phyloP scores from a whole-genome alignment of 148 eudicot species.

The Bassia scoparia region DNA sequence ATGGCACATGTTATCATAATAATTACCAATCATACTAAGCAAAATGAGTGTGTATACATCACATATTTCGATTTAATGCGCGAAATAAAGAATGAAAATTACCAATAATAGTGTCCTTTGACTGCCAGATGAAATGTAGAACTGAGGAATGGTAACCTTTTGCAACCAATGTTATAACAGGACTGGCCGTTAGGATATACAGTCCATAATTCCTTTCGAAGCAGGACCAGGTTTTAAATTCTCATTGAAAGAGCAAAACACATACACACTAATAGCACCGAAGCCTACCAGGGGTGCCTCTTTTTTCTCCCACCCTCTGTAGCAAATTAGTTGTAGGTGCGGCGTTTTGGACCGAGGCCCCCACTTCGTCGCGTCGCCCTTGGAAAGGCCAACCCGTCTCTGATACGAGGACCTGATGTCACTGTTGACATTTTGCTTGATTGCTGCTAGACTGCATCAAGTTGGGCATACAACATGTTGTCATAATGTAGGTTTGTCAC shows the following conservation, averaged over 20 bases:
- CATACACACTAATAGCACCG: constrained; percentile 55
- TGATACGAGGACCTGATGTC: constrained; percentile 53
- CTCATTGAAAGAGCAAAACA: constrained; percentile 86
- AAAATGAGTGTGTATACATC: neutral
- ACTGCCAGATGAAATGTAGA: constrained; percentile 21
- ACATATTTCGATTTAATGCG: neutral
- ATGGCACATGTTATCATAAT: neutral
- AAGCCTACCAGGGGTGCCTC: constrained; percentile 78
- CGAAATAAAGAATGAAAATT: neutral
- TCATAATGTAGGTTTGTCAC: constrained; percentile 58
- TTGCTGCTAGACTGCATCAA: constrained; percentile 87
- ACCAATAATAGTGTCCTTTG: constrained; percentile 22
- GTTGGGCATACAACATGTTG: constrained; percentile 80
- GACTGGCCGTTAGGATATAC: constrained; percentile 61
- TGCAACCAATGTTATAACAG: constrained; percentile 72
- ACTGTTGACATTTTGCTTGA: constrained; percentile 54
- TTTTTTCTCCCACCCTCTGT: constrained; percentile 35
- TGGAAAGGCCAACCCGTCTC: constrained; percentile 99
- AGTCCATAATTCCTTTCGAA: constrained; percentile 88
- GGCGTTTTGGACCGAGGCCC: constrained; percentile 73
- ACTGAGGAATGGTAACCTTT: constrained; percentile 55
- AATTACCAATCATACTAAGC: neutral
- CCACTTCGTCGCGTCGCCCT: constrained; percentile 68
- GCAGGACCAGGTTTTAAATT: constrained; percentile 80
- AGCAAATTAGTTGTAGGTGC: constrained; percentile 69